Evolutionary conservation across 78 protist genomes (phyloP).

Genomic region (Mantamonas sphyraenae): DNA sequence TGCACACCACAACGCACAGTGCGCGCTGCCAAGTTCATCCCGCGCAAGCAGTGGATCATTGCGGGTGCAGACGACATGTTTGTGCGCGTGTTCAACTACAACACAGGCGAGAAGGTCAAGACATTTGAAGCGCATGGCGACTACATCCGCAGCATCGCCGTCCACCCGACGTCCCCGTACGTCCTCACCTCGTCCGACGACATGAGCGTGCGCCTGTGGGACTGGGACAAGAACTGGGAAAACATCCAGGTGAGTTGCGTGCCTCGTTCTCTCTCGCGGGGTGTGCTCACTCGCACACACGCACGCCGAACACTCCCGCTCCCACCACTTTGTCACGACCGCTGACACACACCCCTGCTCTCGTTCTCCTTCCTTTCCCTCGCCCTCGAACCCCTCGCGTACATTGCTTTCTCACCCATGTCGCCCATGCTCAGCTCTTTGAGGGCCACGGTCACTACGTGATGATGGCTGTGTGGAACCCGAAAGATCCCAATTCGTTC

Average conservation of each 20-base stretch:
- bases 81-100: conserved; percentile 89
- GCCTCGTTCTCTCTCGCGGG: too few relatives aligned
- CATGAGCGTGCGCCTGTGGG: conserved; percentile 92
- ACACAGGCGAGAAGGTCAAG: conserved; percentile 91
- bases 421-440: conserved; percentile 27
- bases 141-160: conserved; percentile 90
- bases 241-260: conserved; percentile 38
- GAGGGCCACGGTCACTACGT: conserved; percentile 98
- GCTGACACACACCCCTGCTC: not conserved
- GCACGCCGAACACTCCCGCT: too few relatives aligned
- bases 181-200: conserved; percentile 93
- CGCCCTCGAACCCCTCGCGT: too few relatives aligned
- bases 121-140: conserved; percentile 93
- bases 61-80: conserved; percentile 85
- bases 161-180: conserved; percentile 91
- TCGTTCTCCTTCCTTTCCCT: not conserved
- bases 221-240: conserved; percentile 91
- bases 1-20: too few relatives aligned
- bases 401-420: not conserved
- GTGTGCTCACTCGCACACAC: too few relatives aligned
- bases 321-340: too few relatives aligned
- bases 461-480: conserved; percentile 92
- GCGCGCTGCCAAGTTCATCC: conserved; percentile 82
- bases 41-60: conserved; percentile 94
- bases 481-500: conserved; percentile 94